These are phyloP conservation scores for Bjerkandera adusta DNA, from an alignment of 1,284 basidiomycete species.

Conservation along the genomic window DNA sequence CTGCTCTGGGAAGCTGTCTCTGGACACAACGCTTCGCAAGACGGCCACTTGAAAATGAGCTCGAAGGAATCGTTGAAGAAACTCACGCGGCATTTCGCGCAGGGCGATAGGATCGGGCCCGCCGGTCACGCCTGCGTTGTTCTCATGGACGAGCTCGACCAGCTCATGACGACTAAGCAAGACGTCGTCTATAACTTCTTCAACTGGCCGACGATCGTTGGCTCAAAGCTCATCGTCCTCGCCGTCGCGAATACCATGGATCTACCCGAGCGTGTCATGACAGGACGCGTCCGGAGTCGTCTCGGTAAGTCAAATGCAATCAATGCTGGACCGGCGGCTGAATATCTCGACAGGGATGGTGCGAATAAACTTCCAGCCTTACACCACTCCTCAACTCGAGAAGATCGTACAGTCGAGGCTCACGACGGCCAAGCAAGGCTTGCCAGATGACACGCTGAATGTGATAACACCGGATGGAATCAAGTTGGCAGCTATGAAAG, in stretches of 20 bases:
- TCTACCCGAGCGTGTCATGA: conserved; percentile 91
- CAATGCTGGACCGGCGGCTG: background rate
- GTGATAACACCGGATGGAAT: conserved; percentile 81
- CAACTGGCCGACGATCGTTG: conserved; percentile 94
- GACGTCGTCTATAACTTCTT: conserved; percentile 99
- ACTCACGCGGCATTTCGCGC: conserved; percentile 62
- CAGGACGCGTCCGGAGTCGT: conserved; percentile 88
- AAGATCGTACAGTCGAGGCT: conserved; percentile 87
- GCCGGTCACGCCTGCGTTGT: conserved; percentile 83
- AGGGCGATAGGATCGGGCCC: conserved; percentile 54
- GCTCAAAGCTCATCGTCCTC: conserved; percentile 89
- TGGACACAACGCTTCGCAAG: conserved; percentile 60
- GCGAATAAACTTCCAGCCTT: conserved; percentile 94
- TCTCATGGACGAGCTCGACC: conserved; percentile 97
- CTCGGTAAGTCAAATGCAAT: conserved; percentile 58
- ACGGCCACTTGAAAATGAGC: conserved; percentile 64
- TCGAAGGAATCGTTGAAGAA: conserved; percentile 71
- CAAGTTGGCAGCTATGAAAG: conserved; percentile 88
- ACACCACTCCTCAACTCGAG: conserved; percentile 78
- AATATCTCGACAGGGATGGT: conserved; percentile 74
- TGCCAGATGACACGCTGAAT: conserved; percentile 39
- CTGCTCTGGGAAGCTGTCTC: conserved; percentile 89
- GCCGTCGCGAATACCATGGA: conserved; percentile 99
- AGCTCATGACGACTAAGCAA: conserved; percentile 93
- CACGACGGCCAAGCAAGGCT: conserved; percentile 50